These are phyloP conservation scores for Trichophyton schoenleinii DNA, from an alignment of 2,329 filamentous ascomycete genomes.

Conservation along the genomic window DNA sequence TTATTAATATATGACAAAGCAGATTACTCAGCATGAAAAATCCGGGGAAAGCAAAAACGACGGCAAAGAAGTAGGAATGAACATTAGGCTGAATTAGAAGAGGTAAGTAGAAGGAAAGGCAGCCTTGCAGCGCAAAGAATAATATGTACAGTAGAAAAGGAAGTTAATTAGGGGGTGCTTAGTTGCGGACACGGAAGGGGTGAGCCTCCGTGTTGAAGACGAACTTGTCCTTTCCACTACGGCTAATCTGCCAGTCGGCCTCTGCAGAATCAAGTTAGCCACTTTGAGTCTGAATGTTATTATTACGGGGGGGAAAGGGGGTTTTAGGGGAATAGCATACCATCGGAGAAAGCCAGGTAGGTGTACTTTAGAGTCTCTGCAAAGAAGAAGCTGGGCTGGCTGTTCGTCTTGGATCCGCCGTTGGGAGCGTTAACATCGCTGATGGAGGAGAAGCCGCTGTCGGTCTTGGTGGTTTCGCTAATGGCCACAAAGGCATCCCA, in stretches of 20 bases:
- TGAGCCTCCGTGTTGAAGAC: conserved; percentile 57
- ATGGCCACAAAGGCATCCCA: conserved; percentile 67
- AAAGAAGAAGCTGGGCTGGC: conserved; percentile 80
- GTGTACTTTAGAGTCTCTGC: conserved; percentile 79
- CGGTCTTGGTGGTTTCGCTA: conserved; percentile 48
- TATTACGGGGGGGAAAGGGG: background rate
- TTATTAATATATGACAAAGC: background rate
- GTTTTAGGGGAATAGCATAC: background rate
- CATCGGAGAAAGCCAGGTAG: conserved; percentile 53
- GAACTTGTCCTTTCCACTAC: conserved; percentile 40
- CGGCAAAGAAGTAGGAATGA: background rate
- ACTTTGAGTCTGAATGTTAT: background rate
- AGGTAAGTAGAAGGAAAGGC: background rate
- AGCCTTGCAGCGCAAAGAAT: background rate
- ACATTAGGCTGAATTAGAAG: background rate
- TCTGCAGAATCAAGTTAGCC: conserved; percentile 30
- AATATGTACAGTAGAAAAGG: background rate
- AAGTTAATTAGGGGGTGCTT: background rate
- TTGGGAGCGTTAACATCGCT: conserved; percentile 50
- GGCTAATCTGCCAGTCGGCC: conserved; percentile 45
- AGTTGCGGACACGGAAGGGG: conserved; percentile 34
- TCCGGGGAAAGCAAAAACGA: background rate
- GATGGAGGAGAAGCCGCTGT: conserved; percentile 56
- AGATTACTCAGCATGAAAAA: background rate
- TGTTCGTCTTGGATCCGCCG: conserved; percentile 53